Evolutionary conservation across 208 protist species (phyloP).

Genomic region (Crithidia expoeki): DNA sequence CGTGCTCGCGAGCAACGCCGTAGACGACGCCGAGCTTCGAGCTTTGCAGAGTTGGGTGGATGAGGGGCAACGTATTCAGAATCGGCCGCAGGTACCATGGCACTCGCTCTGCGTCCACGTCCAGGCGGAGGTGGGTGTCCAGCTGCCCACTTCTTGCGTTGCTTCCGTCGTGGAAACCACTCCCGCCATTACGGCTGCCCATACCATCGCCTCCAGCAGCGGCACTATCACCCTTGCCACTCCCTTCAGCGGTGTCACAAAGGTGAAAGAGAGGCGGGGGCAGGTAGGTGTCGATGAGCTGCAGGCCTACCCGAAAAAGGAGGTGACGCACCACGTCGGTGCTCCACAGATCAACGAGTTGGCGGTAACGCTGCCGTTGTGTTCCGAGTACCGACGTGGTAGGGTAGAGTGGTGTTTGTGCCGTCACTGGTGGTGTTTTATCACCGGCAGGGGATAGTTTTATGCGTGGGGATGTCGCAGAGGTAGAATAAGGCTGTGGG

Average conservation of each 20-base stretch:
- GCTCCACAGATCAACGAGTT: constrained; percentile 27
- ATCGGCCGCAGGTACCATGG: constrained; percentile 36
- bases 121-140: constrained; percentile 5
- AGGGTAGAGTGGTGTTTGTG: not conserved
- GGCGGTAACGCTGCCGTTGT: constrained; percentile 5
- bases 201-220: not conserved
- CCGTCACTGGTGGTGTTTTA: not conserved
- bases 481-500: not conserved
- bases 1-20: constrained; percentile 22
- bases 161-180: constrained; percentile 1
- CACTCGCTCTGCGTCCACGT: constrained; percentile 24
- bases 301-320: constrained; percentile 43
- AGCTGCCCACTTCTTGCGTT: not conserved
- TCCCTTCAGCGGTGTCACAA: not conserved
- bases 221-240: constrained; percentile 11
- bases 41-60: constrained; percentile 24
- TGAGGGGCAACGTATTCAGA: constrained; percentile 20
- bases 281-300: constrained; percentile 67
- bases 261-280: constrained; percentile 38
- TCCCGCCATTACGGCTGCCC: not conserved
- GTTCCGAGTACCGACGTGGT: not conserved
- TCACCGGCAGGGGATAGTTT: not conserved
- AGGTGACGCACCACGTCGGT: constrained; percentile 36
- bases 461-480: not conserved
- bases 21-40: constrained; percentile 29